Evolutionary conservation across 73 alveolate species (phyloP), one percentile per base, ranked within the genome.

Genomic region (Paramecium primaurelia): DNA sequence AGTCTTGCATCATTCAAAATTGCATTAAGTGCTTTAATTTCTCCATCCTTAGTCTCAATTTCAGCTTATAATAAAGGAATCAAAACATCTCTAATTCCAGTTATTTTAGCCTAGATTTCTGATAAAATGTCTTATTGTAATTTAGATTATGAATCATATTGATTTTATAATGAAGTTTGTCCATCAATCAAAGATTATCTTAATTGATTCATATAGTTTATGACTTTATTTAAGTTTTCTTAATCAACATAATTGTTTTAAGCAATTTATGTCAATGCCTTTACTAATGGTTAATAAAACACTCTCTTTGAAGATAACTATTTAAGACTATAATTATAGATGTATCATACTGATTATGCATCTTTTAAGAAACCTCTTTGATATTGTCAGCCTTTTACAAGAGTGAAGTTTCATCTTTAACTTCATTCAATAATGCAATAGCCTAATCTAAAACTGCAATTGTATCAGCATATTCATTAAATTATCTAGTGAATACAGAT

Each of bases 171-270:
- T n/a, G 91, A 26, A 2, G 75, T 80, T 80, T 80, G 26, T 42
- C 64, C 91, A 80, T 80, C 91, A 9, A 80, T 49, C 25, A 80
- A 47, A 47, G 91, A 80, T 80, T 80, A 12, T 80, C 91, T 80
- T 45, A 80, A 49, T 32, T 80, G n/a, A 25, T 42, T 49, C 75
- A 80, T 80, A 44, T 26, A 80, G 10, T 34, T 80, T 2, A 80
- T 32, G 47, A 80, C 91, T 47, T 80, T 80, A 14, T 80, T 80
- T 47, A 80, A 80, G 91, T 80, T 80, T 12, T 80, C 91, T 80
- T 80, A 45, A 49, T 80, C 91, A 80, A 80, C 91, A 49, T 80
- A 49, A 47, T 47, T 80, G 26, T 80, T 49, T 80, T 80, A 47
- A 16, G 71, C 71, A 45, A 47, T 26, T 25, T 25, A 47, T 22